Evolutionary conservation across 148 eudicot species (phyloP).

Genomic region (Persicaria tinctoria): DNA sequence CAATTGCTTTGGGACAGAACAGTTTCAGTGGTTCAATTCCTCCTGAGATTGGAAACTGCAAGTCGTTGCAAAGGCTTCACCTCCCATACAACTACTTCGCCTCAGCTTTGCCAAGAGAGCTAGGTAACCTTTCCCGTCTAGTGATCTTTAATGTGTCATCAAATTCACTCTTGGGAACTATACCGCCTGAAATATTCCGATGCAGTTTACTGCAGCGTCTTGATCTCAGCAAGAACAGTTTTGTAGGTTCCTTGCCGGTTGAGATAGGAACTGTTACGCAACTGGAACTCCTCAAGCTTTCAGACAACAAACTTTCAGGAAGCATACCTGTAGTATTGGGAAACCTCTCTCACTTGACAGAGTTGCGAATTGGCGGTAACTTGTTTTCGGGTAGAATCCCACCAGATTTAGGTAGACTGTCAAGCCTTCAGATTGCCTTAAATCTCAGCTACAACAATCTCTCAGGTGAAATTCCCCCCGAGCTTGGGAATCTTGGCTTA

Average conservation of each 20-base stretch:
- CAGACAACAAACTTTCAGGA: slow-evolving; percentile 66
- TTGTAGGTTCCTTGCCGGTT: slow-evolving; percentile 49
- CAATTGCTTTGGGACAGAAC: slow-evolving; percentile 34
- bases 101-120: slow-evolving; percentile 25
- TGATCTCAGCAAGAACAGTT: slow-evolving; percentile 65
- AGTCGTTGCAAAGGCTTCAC: slow-evolving; percentile 30
- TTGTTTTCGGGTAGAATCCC: slow-evolving; percentile 68
- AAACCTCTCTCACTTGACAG: slow-evolving; percentile 49
- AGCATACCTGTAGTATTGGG: slow-evolving; percentile 56
- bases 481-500: slow-evolving; percentile 69
- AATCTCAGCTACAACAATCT: slow-evolving; percentile 73
- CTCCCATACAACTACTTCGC: slow-evolving; percentile 30
- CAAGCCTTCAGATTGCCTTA: slow-evolving; percentile 69
- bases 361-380: slow-evolving; percentile 89
- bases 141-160: slow-evolving; percentile 32
- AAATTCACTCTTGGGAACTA: slow-evolving; percentile 24
- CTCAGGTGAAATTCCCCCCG: slow-evolving; percentile 56
- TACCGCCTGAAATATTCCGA: slow-evolving; percentile 27
- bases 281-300: slow-evolving; percentile 71
- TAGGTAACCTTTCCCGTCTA: slow-evolving; percentile 25
- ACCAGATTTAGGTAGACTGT: slow-evolving; percentile 47
- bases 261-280: slow-evolving; percentile 55
- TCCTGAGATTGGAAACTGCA: slow-evolving; percentile 26
- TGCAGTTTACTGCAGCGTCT: slow-evolving; percentile 60
- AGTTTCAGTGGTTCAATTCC: slow-evolving; percentile 33